Conservation (phyloP, 129 eudicot genomes). For the Logfia minima region DNA sequence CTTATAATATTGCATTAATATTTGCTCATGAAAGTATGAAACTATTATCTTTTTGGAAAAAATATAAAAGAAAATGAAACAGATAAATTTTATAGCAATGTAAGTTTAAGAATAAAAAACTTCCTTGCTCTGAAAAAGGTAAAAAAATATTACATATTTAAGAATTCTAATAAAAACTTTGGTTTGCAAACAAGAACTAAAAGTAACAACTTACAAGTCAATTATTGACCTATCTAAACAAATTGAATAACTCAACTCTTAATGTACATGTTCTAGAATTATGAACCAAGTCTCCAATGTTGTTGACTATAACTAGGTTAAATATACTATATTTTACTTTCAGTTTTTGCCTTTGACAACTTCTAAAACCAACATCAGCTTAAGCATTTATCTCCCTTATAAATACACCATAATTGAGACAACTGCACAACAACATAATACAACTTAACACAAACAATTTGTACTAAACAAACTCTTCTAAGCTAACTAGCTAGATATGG, state of each 20-base stretch:
- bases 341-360: conserved; percentile 7
- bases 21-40: no score
- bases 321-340: neutral
- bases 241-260: neutral
- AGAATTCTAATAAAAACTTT: no score
- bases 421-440: neutral
- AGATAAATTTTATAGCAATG: neutral
- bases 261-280: neutral
- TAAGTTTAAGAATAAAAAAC: neutral
- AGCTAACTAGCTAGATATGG: neutral
- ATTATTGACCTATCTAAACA: no score
- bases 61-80: neutral
- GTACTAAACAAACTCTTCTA: conserved; percentile 1
- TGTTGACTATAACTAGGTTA: neutral
- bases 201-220: no score
- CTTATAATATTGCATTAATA: no score
- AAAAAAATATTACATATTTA: no score
- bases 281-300: conserved; percentile 10
- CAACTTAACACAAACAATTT: neutral
- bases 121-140: no score
- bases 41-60: no score
- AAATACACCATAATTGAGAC: neutral
- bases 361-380: conserved; percentile 12
- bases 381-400: neutral
- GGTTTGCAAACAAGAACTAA: no score